Evolutionary conservation across 139 green algal species (phyloP).

Genomic region (Ulvella scutata): DNA sequence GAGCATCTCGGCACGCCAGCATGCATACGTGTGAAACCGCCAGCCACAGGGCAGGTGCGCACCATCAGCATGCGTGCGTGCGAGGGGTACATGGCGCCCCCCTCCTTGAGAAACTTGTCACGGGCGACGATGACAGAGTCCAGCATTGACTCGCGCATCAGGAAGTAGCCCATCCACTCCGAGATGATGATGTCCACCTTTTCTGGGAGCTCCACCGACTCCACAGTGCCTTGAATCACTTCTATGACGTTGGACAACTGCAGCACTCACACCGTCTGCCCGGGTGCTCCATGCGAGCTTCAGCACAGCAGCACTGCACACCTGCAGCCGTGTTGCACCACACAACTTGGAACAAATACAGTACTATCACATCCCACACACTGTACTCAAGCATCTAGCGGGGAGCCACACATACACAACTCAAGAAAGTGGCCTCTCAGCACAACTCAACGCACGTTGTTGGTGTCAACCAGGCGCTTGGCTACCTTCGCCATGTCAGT

Average conservation of each 20-base stretch:
- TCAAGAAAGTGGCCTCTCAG: no score
- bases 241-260: conserved; percentile 59
- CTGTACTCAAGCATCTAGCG: no score
- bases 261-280: neutral
- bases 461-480: conserved; percentile 51
- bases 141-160: neutral
- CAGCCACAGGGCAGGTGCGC: neutral
- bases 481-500: conserved; percentile 83
- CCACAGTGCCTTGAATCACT: conserved; percentile 91
- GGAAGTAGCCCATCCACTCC: conserved; percentile 43
- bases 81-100: conserved; percentile 79
- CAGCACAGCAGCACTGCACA: no score
- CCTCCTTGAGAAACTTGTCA: conserved; percentile 71
- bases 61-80: conserved; percentile 66
- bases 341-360: no score
- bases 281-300: no score
- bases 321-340: no score
- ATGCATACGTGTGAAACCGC: neutral
- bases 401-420: no score
- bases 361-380: no score
- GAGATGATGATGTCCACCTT: conserved; percentile 96
- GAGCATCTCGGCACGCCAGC: neutral
- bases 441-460: conserved; percentile 42
- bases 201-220: conserved; percentile 87
- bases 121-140: neutral